These are phyloP conservation scores for Sarcodon aspratus DNA, from an alignment of 768 basidiomycete species.

Conservation along the genomic window DNA sequence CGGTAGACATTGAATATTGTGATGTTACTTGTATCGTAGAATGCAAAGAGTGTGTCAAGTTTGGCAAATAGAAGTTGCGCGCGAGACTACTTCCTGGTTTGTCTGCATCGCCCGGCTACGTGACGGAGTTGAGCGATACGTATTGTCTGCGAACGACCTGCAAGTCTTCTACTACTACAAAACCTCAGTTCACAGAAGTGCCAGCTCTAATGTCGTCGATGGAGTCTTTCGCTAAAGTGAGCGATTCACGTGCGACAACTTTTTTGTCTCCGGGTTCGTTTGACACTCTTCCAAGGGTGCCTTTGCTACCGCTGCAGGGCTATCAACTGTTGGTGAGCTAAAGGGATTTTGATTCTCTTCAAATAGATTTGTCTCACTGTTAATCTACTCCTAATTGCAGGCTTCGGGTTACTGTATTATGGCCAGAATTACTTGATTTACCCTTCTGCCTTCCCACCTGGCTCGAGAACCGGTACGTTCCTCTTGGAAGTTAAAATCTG, in stretches of 20 bases:
- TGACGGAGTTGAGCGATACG: not conserved
- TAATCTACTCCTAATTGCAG: constrained; percentile 20
- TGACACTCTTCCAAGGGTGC: constrained; percentile 16
- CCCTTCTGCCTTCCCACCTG: constrained; percentile 71
- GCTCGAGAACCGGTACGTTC: constrained; percentile 59
- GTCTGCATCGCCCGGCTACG: too few relatives aligned
- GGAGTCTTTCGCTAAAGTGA: constrained; percentile 34
- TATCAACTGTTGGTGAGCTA: constrained; percentile 22
- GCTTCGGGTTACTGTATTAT: constrained; percentile 69
- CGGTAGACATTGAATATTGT: constrained; percentile 41
- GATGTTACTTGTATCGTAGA: not conserved
- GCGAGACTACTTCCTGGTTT: too few relatives aligned
- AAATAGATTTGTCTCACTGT: constrained; percentile 2
- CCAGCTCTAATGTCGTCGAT: constrained; percentile 29
- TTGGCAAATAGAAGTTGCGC: not conserved
- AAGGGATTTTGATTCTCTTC: not conserved
- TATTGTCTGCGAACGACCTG: not conserved
- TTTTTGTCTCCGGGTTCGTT: not conserved
- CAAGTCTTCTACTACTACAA: not conserved
- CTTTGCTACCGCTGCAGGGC: constrained; percentile 23
- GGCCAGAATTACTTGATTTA: constrained; percentile 89
- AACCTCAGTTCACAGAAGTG: constrained; percentile 13
- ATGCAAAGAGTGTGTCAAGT: not conserved
- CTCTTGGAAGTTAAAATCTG: not conserved
- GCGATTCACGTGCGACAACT: constrained; percentile 1